Base-by-base conservation (phyloP, 1,139 yeast species). In the Candida sojae region DNA sequence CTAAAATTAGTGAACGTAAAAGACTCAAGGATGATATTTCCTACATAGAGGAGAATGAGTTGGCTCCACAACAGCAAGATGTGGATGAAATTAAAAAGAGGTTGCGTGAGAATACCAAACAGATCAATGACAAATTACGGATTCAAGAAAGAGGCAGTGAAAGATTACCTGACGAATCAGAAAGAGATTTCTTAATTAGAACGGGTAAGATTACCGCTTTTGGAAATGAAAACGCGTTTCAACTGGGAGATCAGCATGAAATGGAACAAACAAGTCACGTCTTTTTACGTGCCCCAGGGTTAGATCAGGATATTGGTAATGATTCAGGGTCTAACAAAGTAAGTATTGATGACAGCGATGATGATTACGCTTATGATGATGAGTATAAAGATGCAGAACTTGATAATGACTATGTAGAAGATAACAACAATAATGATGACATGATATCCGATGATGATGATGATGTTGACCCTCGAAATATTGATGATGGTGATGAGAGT, bases 131-230 rank as follows among this genome's bases (percentile, higher is more conserved):
- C 2, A 26, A 46, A 5, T 42, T 54, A 43, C 21, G 10, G 12
- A 59, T 41, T 47, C 53, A 40, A 49, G 50, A 23, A 48, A 46
- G 47, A 30, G 39, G 42, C 34, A 63, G 65, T 13, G 74, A 45
- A 5, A 67, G 66, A 50, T 70, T 80, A 6, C 82, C 87, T 0
- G 88, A 81, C 23, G 99, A 93, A 61, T 68, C 88, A 0, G 89
- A 88, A 57, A 82, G 82, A 49, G 98, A 92, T 47, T 93, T 69
- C 61, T 72, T 93, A 53, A 80, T 93, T 0, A 75, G 99, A 54
- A 92, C 92, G 0, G 99, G 99, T 38, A 86, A 90, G 62, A 83
- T 91, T 49, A 93, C 99, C 0, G 99, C 99, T 0, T 93, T 93
- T 71, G 96, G 97, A 9, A 83, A 82, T 39, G 73, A 82, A 17